Evolutionary conservation across 1,284 basidiomycete species (phyloP).

Genomic region (Termitomyces sp.): DNA sequence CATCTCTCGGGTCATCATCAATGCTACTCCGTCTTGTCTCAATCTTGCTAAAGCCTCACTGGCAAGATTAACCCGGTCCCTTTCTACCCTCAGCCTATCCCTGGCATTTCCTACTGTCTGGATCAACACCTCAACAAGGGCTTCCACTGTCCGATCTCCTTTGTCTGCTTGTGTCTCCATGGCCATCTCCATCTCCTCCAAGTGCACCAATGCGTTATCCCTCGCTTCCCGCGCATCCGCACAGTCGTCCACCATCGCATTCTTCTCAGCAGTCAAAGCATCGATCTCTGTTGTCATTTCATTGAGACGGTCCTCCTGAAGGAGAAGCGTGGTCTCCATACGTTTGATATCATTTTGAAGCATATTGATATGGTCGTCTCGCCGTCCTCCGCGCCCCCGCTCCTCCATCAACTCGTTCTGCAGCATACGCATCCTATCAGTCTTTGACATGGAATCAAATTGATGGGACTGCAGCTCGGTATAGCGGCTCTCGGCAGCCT

Average conservation of each 20-base stretch:
- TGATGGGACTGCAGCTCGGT: slow-evolving; percentile 57
- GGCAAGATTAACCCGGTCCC: slow-evolving; percentile 5
- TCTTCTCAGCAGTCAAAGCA: slow-evolving; percentile 55
- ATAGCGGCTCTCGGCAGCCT: slow-evolving; percentile 52
- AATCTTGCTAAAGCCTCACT: slow-evolving; percentile 13
- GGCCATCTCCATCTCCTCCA: slow-evolving; percentile 54
- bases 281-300: slow-evolving; percentile 69
- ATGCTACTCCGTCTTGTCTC: slow-evolving; percentile 3
- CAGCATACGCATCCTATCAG: slow-evolving; percentile 48
- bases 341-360: slow-evolving; percentile 72
- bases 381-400: slow-evolving; percentile 51
- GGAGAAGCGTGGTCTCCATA: slow-evolving; percentile 61
- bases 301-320: slow-evolving; percentile 65
- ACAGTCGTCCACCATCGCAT: slow-evolving; percentile 77
- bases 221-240: slow-evolving; percentile 65
- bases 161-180: slow-evolving; percentile 33
- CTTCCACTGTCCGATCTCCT: slow-evolving; percentile 26
- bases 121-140: slow-evolving; percentile 32
- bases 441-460: slow-evolving; percentile 52
- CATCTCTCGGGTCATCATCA: slow-evolving; percentile 3
- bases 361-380: slow-evolving; percentile 65
- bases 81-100: slow-evolving; percentile 16
- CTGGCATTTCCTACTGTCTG: slow-evolving; percentile 26
- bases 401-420: slow-evolving; percentile 60
- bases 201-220: slow-evolving; percentile 49